phyloP scores from a whole-genome alignment of 2,329 filamentous ascomycete species.

The Alternaria postmessia region DNA sequence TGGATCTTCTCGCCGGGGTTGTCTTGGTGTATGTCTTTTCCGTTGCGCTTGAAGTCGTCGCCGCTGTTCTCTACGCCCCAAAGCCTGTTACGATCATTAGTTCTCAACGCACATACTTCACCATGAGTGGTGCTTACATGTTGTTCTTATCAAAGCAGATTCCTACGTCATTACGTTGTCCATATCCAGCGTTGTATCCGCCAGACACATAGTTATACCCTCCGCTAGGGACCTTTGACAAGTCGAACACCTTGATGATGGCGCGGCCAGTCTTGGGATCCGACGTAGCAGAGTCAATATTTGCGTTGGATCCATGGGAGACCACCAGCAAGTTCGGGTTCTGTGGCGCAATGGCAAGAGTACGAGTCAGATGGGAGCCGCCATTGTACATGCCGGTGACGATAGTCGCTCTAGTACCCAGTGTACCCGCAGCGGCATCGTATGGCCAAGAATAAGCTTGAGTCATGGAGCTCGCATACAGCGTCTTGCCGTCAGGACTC shows the following conservation, averaged over 20 bases:
- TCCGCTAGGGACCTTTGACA: conserved; percentile 51
- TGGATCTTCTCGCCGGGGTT: conserved; percentile 79
- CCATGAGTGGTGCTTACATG: conserved; percentile 57
- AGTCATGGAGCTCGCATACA: conserved; percentile 64
- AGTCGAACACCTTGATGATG: conserved; percentile 70
- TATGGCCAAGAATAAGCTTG: conserved; percentile 71
- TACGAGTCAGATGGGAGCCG: conserved; percentile 70
- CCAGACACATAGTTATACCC: conserved; percentile 61
- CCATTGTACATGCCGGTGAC: conserved; percentile 65
- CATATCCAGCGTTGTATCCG: conserved; percentile 66
- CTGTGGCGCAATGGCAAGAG: conserved; percentile 67
- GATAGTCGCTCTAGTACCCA: conserved; percentile 63
- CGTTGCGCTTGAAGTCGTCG: conserved; percentile 67
- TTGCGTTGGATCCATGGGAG: conserved; percentile 69
- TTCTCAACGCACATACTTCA: conserved; percentile 23
- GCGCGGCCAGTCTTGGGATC: conserved; percentile 64
- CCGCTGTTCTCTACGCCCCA: conserved; percentile 73
- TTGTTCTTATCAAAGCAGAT: conserved; percentile 54
- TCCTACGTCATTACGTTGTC: conserved; percentile 75
- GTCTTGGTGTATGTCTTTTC: conserved; percentile 69
- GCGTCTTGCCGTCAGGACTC: conserved; percentile 56
- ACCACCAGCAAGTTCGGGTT: conserved; percentile 67
- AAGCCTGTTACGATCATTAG: conserved; percentile 28
- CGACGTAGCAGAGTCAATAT: conserved; percentile 65
- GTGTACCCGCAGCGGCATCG: conserved; percentile 58